A percentile compares a stretch with the other conserved stretches of the same genome.
Conservation (phyloP, 1,284 basidiomycete species). For the Puccinia hordei region DNA sequence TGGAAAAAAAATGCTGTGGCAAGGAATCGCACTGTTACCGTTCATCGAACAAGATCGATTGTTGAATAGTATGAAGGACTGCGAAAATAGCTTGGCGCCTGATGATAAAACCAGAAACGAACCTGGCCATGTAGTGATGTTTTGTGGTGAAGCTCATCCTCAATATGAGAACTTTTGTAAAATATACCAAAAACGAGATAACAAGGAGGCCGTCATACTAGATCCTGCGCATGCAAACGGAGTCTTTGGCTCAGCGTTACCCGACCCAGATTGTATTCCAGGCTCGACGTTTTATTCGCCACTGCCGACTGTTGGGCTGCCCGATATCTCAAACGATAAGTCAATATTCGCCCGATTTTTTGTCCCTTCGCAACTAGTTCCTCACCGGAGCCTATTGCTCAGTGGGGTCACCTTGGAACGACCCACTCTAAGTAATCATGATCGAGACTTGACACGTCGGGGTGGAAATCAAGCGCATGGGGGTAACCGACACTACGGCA, state of each 20-base stretch:
- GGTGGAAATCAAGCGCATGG: constrained; percentile 57
- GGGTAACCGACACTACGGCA: constrained; percentile 59
- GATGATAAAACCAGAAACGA: constrained; percentile 81
- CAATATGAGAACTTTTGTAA: constrained; percentile 83
- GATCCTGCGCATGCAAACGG: constrained; percentile 74
- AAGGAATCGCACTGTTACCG: constrained; percentile 91
- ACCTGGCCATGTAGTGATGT: constrained; percentile 82
- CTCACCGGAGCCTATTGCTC: constrained; percentile 82
- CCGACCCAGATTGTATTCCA: constrained; percentile 86
- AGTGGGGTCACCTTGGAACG: constrained; percentile 70
- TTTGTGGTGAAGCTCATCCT: constrained; percentile 79
- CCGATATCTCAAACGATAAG: constrained; percentile 81
- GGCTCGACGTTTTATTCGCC: constrained; percentile 86
- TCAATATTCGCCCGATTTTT: constrained; percentile 84
- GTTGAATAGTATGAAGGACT: constrained; percentile 75
- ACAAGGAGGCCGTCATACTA: constrained; percentile 67
- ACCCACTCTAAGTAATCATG: constrained; percentile 70
- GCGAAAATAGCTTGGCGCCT: constrained; percentile 73
- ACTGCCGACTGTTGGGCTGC: constrained; percentile 62
- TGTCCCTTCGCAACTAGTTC: constrained; percentile 81
- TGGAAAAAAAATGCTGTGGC: constrained; percentile 99
- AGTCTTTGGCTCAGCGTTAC: constrained; percentile 75
- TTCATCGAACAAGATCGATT: constrained; percentile 90
- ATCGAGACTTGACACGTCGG: constrained; percentile 70
- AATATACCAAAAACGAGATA: constrained; percentile 85